Evolutionary conservation across 176 grass and related monocot genomes (phyloP), one percentile per base, ranked within the genome.

Genomic region (Coix lacrymajobi): DNA sequence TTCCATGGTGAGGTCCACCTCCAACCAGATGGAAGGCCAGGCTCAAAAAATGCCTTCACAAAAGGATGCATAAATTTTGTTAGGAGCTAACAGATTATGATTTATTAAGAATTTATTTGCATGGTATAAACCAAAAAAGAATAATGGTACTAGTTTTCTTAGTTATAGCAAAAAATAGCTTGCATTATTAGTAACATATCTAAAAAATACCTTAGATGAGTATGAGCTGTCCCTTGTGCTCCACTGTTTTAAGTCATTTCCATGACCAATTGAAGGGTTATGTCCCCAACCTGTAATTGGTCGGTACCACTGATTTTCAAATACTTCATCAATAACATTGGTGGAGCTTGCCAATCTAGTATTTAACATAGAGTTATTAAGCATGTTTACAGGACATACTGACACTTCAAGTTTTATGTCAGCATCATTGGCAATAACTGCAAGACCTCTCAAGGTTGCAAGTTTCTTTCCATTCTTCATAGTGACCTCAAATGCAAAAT

Each of bases 271-370:
- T 2, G 74, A 72, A 30, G 78, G 78, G 56, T 87, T 92, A 71
- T 76, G 86, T 82, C 92, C 82, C 95, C 95, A 98, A 25, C 91
- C 96, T 52, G 91, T 90, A 90, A 87, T 87, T 85, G 91, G 92
- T 57, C 87, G 89, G 74, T 95, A 98, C 49, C 89, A 85, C 56
- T 98, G 92, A 79, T 98, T 98, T 84, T 98, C 92, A 91, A 95
- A 98, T 11, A 98, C 79, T 90, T 98, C 96, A 86, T 93, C 92
- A 82, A 87, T 71, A 41, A 81, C 45, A 10, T 44, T 86, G 31
- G 78, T 77, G 45, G 89, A 79, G 66, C 87, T 92, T 56, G 49
- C 70, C 69, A 75, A 74, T 63, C 62, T 85, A 71, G 32, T 12
- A 79, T 79, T 91, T 15, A 67, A 66, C 30, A 75, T 11, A 62